These are phyloP conservation scores for Aegilops bicornis DNA, from an alignment of 176 grass and related monocot genomes.

Conservation along the genomic window DNA sequence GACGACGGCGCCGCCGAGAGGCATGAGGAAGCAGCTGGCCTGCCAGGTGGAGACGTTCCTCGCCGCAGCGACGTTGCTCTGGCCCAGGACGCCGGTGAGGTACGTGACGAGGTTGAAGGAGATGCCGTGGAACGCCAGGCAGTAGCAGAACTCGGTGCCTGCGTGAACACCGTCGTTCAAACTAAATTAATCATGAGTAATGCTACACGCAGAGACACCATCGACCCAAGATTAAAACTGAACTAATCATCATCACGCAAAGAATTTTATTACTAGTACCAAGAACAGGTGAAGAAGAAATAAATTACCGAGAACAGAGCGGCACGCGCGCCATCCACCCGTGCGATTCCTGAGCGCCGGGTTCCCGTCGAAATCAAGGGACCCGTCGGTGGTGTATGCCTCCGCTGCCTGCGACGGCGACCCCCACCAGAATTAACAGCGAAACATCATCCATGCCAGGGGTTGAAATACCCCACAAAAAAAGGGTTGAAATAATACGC, in stretches of 20 bases:
- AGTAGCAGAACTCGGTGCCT: conserved; percentile 38
- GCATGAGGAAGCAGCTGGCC: conserved; percentile 43
- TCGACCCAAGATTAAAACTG: too few relatives aligned
- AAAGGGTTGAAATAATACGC: too few relatives aligned
- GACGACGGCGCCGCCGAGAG: conserved; percentile 39
- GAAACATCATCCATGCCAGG: too few relatives aligned
- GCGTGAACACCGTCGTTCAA: background rate
- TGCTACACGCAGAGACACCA: too few relatives aligned
- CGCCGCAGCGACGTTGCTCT: conserved; percentile 41
- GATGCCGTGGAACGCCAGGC: conserved; percentile 30
- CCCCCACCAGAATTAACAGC: too few relatives aligned
- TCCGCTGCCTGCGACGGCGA: too few relatives aligned
- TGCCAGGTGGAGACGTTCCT: conserved; percentile 36
- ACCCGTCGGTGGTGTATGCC: background rate
- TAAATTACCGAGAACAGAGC: conserved; percentile 1
- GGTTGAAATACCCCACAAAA: too few relatives aligned
- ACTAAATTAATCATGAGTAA: background rate
- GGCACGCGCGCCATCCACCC: conserved; percentile 23
- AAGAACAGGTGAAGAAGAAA: background rate
- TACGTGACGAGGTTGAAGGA: conserved; percentile 41
- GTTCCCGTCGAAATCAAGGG: conserved; percentile 8
- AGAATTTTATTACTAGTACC: too few relatives aligned
- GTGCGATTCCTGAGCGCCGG: conserved; percentile 12
- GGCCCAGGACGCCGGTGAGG: conserved; percentile 31
- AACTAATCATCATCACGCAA: background rate